Conservation (phyloP, 1,284 basidiomycete genomes). For the Pyrrhoderma lamaoense region DNA sequence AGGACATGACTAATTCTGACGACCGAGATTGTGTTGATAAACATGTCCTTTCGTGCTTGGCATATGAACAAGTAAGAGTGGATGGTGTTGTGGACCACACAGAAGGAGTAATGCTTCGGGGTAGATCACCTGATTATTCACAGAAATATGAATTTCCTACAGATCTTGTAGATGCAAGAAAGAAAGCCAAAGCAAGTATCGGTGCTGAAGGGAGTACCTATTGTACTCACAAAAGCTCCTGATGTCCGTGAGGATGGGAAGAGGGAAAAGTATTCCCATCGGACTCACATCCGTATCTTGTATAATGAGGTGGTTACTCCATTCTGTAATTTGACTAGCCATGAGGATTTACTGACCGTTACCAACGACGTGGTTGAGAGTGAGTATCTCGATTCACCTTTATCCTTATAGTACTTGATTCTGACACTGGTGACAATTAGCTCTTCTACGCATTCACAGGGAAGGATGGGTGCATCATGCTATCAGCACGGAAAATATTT, state of each 20-base stretch:
- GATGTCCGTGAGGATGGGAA: background rate
- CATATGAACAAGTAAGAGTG: background rate
- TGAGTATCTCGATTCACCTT: too few species aligned
- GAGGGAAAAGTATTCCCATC: background rate
- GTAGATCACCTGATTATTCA: background rate
- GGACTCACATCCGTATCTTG: constrained; percentile 2
- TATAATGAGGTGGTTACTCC: background rate
- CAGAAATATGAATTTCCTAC: background rate
- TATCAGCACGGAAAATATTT: constrained; percentile 3
- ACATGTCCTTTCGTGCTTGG: background rate
- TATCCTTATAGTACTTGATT: too few species aligned
- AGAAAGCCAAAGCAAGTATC: too few species aligned
- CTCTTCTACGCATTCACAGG: background rate
- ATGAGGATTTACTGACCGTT: too few species aligned
- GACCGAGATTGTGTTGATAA: background rate
- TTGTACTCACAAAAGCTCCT: too few species aligned
- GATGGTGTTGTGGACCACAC: constrained; percentile 4
- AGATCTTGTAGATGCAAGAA: background rate
- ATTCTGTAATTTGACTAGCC: too few species aligned
- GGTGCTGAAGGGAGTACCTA: too few species aligned
- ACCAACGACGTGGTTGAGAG: too few species aligned
- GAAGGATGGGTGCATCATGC: constrained; percentile 4
- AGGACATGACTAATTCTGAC: background rate
- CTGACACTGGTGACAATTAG: background rate
- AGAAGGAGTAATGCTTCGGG: background rate